These are phyloP conservation scores for Trametes villosa DNA, from an alignment of 768 basidiomycete species.

Conservation along the genomic window DNA sequence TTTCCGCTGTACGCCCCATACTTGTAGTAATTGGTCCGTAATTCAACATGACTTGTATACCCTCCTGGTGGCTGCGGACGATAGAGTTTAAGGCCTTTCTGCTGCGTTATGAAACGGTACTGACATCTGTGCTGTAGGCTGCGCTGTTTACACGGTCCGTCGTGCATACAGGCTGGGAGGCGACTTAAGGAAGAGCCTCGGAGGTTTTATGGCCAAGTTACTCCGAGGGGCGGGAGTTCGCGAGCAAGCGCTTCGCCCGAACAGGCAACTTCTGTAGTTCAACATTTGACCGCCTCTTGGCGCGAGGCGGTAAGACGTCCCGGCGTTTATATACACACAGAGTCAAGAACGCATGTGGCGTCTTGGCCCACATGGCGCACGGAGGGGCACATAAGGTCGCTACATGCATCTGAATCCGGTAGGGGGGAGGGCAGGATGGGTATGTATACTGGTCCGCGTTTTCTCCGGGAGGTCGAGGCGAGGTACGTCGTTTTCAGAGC, in stretches of 20 bases:
- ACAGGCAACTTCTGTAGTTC: slow-evolving; percentile 17
- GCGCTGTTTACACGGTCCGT: no score
- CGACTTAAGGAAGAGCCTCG: slow-evolving; percentile 7
- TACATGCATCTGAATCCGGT: not conserved
- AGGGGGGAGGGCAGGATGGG: not conserved
- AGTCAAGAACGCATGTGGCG: no score
- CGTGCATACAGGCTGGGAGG: no score
- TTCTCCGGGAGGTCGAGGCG: not conserved
- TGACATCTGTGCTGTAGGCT: no score
- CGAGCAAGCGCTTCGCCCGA: not conserved
- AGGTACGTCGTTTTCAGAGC: not conserved
- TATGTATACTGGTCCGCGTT: not conserved
- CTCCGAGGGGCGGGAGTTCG: not conserved
- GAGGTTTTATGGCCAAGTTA: slow-evolving; percentile 1
- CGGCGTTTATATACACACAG: no score
- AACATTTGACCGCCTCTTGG: not conserved
- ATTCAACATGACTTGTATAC: no score
- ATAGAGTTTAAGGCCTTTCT: no score
- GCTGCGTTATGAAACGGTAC: no score
- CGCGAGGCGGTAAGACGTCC: no score
- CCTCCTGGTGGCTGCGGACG: no score
- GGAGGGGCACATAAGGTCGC: not conserved
- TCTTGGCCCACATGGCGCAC: not conserved
- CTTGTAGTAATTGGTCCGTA: no score
- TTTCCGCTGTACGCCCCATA: no score